Evolutionary conservation across 2,329 filamentous ascomycete genomes (phyloP), one percentile per base, ranked within the genome.

Genomic region (Beauveria medogensis): DNA sequence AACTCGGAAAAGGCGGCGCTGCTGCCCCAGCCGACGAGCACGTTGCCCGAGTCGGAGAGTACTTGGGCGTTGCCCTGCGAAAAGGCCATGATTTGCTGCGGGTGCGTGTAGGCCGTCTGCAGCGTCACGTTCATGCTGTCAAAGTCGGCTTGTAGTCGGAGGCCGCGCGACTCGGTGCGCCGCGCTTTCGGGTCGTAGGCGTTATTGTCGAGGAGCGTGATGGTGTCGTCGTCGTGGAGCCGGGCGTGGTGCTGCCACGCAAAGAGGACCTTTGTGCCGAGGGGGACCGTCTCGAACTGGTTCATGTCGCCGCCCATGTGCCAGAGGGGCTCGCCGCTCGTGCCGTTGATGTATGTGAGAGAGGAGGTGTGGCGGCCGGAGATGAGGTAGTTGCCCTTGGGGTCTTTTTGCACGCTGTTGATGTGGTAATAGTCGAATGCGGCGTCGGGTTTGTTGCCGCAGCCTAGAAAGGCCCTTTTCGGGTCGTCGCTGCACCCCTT

Each of bases 1-100:
- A 80, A 74, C 64, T 78, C 77, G 3, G 76, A 79, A 34, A 79
- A 63, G 8, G 75, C 76, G 0, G 77, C 78, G 43, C 75, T 74
- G 0, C 74, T 76, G 5, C 83, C 82, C 82, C 82, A 86, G 63
- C 81, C 81, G 51, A 85, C 77, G 52, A 84, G 69, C 9, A 76
- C 76, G 60, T 82, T 79, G 40, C 79, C 79, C 55, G 77, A 77
- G 0, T 78, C 75, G 0, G 26, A 18, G 0, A 85, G 74, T 12
- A 81, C 65, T 63, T 86, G 82, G 37, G 79, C 77, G 52, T 71
- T 74, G n/a, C 74, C 74, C 64, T 77, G 75, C 0, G 80, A 82
- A 56, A 77, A 79, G 28, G 79, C 76, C 2, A 78, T 69, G 9
- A 82, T 71, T 7, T 72, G 70, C 61, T 82, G 78, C 0, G 80